phyloP scores from a whole-genome alignment of 2,329 filamentous ascomycete species.

The Neoascochyta sp. region DNA sequence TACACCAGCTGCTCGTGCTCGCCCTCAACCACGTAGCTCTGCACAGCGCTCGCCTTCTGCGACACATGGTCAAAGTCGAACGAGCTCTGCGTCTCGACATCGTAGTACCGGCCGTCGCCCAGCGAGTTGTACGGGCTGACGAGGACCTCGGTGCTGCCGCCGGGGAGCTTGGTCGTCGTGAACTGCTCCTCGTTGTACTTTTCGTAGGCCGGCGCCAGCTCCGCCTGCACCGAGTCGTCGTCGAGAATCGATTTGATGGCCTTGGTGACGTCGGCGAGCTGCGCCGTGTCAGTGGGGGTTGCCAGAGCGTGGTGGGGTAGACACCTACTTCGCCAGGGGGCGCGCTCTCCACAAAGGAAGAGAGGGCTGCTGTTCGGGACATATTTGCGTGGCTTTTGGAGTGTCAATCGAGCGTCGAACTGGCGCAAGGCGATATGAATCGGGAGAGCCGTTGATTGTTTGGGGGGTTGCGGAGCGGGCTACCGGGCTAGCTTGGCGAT shows the following conservation, averaged over 20 bases:
- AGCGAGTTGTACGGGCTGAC: conserved; percentile 84
- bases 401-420: no score
- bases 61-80: conserved; percentile 84
- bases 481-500: conserved; percentile 15
- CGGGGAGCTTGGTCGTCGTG: conserved; percentile 81
- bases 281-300: conserved; percentile 22
- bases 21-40: conserved; percentile 76
- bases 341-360: conserved; percentile 88
- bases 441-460: conserved; percentile 4
- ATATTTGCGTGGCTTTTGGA: conserved; percentile 15
- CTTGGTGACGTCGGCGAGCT: conserved; percentile 86
- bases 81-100: conserved; percentile 80
- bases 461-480: conserved; percentile 18
- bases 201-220: conserved; percentile 78
- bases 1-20: conserved; percentile 76
- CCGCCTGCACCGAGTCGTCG: conserved; percentile 63
- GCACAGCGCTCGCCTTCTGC: conserved; percentile 77
- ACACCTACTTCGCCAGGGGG: conserved; percentile 91
- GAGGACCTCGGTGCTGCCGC: conserved; percentile 72
- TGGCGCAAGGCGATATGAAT: no score
- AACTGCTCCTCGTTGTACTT: conserved; percentile 98
- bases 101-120: conserved; percentile 80
- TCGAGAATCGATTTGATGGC: conserved; percentile 86
- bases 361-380: conserved; percentile 41
- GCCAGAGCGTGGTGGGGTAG: conserved; percentile 8